These are phyloP conservation scores for Botryotinia convoluta DNA, from an alignment of 2,329 filamentous ascomycete genomes.

Conservation along the genomic window DNA sequence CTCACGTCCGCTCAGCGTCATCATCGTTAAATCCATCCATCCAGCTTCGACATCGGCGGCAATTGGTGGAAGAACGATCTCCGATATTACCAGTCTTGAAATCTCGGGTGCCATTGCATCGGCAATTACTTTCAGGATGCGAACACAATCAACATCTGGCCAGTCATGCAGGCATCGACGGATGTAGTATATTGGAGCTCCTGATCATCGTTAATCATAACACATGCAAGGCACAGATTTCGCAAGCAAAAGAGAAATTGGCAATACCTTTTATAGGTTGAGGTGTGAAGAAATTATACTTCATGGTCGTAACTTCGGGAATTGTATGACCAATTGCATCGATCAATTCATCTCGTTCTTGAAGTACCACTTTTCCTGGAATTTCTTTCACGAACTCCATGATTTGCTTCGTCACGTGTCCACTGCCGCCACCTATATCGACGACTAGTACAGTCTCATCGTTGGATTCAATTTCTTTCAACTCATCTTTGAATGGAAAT, in stretches of 20 bases:
- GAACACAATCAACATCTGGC: conserved; percentile 36
- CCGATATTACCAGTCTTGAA: conserved; percentile 42
- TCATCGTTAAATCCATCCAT: conserved; percentile 42
- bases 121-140: conserved; percentile 20
- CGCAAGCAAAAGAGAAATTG: neutral
- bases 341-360: conserved; percentile 42
- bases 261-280: conserved; percentile 34
- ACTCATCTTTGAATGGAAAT: conserved; percentile 31
- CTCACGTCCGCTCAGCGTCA: conserved; percentile 39
- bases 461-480: conserved; percentile 26
- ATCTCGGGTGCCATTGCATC: neutral
- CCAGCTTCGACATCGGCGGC: conserved; percentile 38
- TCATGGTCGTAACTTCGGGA: conserved; percentile 36
- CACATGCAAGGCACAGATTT: neutral
- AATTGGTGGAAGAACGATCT: conserved; percentile 43
- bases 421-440: conserved; percentile 44
- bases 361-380: conserved; percentile 41
- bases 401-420: conserved; percentile 42
- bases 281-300: conserved; percentile 35
- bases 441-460: conserved; percentile 39
- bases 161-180: conserved; percentile 43
- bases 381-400: conserved; percentile 38
- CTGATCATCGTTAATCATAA: conserved; percentile 6
- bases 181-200: conserved; percentile 40
- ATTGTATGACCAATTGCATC: conserved; percentile 25